Percentiles rank a stretch among this genome's conserved stretches.
Evolutionary conservation across 768 basidiomycete species (phyloP).

Genomic region (Mycena kentingensis): DNA sequence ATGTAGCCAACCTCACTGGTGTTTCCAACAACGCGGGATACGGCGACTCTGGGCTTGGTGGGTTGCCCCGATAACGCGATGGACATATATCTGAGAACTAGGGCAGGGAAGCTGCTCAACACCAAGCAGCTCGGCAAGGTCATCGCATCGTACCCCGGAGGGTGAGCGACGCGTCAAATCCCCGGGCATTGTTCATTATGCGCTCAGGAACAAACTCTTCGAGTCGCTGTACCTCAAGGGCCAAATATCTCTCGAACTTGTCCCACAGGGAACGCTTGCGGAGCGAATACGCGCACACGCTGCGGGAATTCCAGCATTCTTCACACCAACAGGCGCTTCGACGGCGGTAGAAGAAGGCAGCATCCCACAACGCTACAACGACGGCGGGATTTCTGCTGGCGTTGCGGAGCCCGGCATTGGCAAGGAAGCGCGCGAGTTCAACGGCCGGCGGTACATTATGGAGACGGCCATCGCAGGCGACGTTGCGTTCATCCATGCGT

Average conservation of each 20-base stretch:
- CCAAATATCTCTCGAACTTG: slow-evolving; percentile 81
- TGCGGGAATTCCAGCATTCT: slow-evolving; percentile 93
- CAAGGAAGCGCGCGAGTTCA: slow-evolving; percentile 76
- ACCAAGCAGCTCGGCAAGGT: slow-evolving; percentile 78
- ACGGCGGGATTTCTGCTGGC: slow-evolving; percentile 70
- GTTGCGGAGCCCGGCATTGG: slow-evolving; percentile 71
- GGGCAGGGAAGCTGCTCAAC: slow-evolving; percentile 70
- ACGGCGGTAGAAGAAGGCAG: slow-evolving; percentile 81
- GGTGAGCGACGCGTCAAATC: slow-evolving; percentile 45
- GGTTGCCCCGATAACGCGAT: slow-evolving; percentile 7
- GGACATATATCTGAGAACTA: slow-evolving; percentile 2
- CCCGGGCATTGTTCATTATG: slow-evolving; percentile 1
- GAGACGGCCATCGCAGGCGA: slow-evolving; percentile 81
- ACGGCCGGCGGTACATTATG: slow-evolving; percentile 79
- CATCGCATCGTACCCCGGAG: slow-evolving; percentile 88
- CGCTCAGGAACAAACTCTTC: slow-evolving; percentile 80
- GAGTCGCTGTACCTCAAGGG: slow-evolving; percentile 81
- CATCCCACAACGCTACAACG: slow-evolving; percentile 78
- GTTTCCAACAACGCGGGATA: slow-evolving; percentile 89
- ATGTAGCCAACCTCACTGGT: slow-evolving; percentile 74
- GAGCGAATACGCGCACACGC: slow-evolving; percentile 89
- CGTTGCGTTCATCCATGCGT: slow-evolving; percentile 84
- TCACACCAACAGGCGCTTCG: slow-evolving; percentile 84
- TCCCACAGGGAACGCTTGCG: slow-evolving; percentile 88
- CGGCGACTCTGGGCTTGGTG: slow-evolving; percentile 71